phyloP scores from a whole-genome alignment of 1,139 yeast genomes.

The Saccharomycopsis hybrid region DNA sequence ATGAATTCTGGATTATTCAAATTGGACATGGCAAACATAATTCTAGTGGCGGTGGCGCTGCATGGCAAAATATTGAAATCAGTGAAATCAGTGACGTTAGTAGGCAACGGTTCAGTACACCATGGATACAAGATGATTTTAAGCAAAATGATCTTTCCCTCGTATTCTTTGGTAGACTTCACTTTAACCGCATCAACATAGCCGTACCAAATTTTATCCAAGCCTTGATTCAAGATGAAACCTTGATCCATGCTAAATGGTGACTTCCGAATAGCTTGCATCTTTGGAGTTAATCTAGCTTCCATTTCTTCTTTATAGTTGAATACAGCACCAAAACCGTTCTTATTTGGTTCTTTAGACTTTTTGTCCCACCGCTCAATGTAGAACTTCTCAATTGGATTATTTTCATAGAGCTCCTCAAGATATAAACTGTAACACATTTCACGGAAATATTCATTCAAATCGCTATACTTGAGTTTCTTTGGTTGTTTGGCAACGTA shows the following conservation, averaged over 20 bases:
- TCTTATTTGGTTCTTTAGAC: conserved; percentile 30
- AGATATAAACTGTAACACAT: conserved; percentile 55
- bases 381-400: conserved; percentile 41
- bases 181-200: conserved; percentile 34
- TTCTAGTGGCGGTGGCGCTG: conserved; percentile 55
- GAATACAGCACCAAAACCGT: conserved; percentile 34
- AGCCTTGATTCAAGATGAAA: conserved; percentile 38
- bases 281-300: conserved; percentile 14
- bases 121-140: conserved; percentile 50
- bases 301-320: conserved; percentile 27
- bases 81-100: conserved; percentile 25
- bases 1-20: conserved; percentile 50
- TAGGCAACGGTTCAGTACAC: conserved; percentile 49
- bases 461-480: conserved; percentile 43
- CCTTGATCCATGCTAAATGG: conserved; percentile 45
- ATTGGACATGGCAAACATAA: conserved; percentile 56
- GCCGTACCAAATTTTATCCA: conserved; percentile 43
- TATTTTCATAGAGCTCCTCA: conserved; percentile 47
- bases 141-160: conserved; percentile 34
- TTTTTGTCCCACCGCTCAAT: conserved; percentile 43
- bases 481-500: conserved; percentile 27
- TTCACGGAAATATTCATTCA: conserved; percentile 50
- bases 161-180: conserved; percentile 26
- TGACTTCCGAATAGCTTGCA: conserved; percentile 31
- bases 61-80: conserved; percentile 51